Base-by-base conservation (phyloP, 192 early-diverging fungal species). In the Endogone sp. region DNA sequence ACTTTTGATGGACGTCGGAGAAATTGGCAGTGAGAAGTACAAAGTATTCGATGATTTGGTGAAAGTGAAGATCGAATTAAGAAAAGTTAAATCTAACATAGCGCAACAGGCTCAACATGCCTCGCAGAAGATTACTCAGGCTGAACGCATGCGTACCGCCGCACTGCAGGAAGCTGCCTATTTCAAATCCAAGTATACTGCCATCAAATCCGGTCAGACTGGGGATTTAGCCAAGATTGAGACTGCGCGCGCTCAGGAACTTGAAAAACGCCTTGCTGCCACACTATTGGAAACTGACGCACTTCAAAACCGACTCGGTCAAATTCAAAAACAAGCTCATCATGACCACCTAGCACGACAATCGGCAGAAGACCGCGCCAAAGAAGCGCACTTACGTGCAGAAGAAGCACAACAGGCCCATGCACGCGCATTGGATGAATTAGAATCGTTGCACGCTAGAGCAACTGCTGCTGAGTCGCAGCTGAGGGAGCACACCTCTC, bases 111-210 rank as follows among this genome's bases (percentile, higher is more conserved):
- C 78, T 2, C 79, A 87, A 66, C 63, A 70, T 3, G 72, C 84
- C 9, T 82, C 80, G 21, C 66, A 80, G 56, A 83, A 79, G 56
- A 63, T 87, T 24, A 69, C 68, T 3, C 78, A 81, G 20, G 78
- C 83, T 26, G 83, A 87, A 25, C 70, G 77, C 16, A 73, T 82
- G 24, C 71, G 82, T 0, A 78, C 77, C 1, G 82, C 81, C 21
- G 85, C 85, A 3, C 62, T 87, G 20, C 78, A 87, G 59, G 85
- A 87, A 66, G 81, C 85, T 61, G 79, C 76, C 2, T 84, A 84
- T 37, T 76, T 81, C 66, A 84, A 83, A 62, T 74, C 83, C 11
- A 82, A 83, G 60, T 72, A 81, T 49, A 67, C 71, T 3, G 85
- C 85, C 3, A 63, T 87, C 16, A 71, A 82, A 54, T 63, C 72